phyloP scores from a whole-genome alignment of 2,329 filamentous ascomycete species.

The Neopestalotiopsis sp. region DNA sequence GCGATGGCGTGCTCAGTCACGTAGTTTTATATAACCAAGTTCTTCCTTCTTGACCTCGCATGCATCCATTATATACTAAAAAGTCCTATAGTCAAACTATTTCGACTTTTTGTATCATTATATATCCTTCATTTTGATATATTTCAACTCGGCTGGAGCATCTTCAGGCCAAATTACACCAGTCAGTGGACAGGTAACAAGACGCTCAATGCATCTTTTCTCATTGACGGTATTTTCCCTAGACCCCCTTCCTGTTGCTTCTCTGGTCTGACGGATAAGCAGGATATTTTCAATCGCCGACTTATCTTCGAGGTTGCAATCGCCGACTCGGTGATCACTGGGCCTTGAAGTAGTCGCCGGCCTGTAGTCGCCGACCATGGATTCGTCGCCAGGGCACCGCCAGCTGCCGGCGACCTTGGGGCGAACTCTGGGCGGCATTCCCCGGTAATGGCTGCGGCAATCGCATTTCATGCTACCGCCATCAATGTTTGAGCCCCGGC shows the following conservation, averaged over 20 bases:
- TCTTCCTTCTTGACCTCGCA: not conserved
- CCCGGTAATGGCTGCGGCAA: not conserved
- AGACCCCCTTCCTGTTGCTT: not conserved
- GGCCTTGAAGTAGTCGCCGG: not conserved
- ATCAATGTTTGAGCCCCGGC: not conserved
- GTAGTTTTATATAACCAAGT: not conserved
- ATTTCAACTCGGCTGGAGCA: not conserved
- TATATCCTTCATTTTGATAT: not conserved
- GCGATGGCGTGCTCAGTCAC: not conserved
- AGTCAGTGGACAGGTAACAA: not conserved
- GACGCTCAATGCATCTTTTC: not conserved
- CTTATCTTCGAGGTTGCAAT: not conserved
- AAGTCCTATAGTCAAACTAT: not conserved
- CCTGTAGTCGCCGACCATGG: not conserved
- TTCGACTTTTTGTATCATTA: not conserved
- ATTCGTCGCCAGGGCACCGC: not conserved
- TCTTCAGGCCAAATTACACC: not conserved
- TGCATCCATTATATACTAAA: not conserved
- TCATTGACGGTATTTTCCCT: not conserved
- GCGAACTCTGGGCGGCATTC: not conserved
- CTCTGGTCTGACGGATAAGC: not conserved
- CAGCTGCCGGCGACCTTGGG: not conserved
- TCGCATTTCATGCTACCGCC: not conserved
- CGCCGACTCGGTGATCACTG: not conserved
- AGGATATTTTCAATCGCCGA: not conserved